Evolutionary conservation across 371 early-diverging fungal species (phyloP).

Genomic region (Aphelidium insulamus): DNA sequence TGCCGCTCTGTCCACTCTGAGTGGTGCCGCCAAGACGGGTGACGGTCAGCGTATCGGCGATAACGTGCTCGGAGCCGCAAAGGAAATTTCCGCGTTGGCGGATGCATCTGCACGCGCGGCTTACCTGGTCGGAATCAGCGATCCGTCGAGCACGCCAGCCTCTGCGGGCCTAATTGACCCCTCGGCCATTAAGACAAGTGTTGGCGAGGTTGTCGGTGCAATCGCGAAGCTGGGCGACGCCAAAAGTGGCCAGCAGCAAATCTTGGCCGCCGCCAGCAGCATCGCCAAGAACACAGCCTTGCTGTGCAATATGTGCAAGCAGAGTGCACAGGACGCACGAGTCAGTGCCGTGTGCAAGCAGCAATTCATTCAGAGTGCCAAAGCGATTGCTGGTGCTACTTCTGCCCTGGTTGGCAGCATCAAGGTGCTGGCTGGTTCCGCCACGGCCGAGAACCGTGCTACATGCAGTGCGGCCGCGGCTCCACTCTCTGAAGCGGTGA

Average conservation of each 20-base stretch:
- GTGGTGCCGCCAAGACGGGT: background rate
- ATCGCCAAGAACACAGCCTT: slow-evolving; percentile 15
- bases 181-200: slow-evolving; percentile 4
- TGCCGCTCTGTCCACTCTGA: background rate
- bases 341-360: slow-evolving; percentile 5
- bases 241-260: slow-evolving; percentile 8
- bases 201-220: slow-evolving; percentile 10
- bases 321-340: slow-evolving; percentile 4
- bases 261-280: slow-evolving; percentile 12
- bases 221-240: slow-evolving; percentile 9
- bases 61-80: slow-evolving; percentile 1
- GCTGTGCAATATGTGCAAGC: slow-evolving; percentile 13
- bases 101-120: slow-evolving; percentile 11
- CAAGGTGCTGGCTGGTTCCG: slow-evolving; percentile 16
- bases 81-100: slow-evolving; percentile 7
- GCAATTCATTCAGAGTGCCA: slow-evolving; percentile 10
- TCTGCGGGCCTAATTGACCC: slow-evolving; percentile 9
- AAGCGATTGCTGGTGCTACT: slow-evolving; percentile 12
- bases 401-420: slow-evolving; percentile 11
- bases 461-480: no score
- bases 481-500: no score
- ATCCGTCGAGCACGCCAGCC: slow-evolving; percentile 13
- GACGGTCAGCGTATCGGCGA: background rate
- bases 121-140: slow-evolving; percentile 15
- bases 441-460: no score